Percentiles rank a stretch among this genome's conserved stretches.
Conservation (phyloP, 768 basidiomycete genomes). For the Melanogaster broomeanus region DNA sequence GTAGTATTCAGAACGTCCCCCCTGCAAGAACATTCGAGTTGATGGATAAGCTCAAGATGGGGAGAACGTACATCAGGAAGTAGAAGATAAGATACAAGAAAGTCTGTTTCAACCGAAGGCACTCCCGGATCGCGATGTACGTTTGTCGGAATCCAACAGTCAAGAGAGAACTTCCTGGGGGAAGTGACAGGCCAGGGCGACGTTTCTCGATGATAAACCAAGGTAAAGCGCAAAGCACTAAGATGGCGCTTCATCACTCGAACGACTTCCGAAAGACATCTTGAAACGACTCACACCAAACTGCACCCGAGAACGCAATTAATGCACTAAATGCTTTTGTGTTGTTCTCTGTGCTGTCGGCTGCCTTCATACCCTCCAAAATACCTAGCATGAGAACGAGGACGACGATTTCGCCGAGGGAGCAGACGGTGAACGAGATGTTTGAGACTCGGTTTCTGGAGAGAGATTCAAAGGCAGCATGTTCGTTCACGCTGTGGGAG, state of each 20-base stretch:
- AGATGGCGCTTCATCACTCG: background rate
- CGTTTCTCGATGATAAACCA: conserved; percentile 75
- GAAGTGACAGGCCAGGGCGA: conserved; percentile 62
- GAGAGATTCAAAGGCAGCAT: conserved; percentile 59
- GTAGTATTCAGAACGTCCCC: conserved; percentile 77
- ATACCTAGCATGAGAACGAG: conserved; percentile 78
- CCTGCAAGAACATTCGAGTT: conserved; percentile 37
- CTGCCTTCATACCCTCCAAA: conserved; percentile 61
- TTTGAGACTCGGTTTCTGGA: conserved; percentile 75
- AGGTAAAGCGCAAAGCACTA: conserved; percentile 67
- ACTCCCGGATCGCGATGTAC: conserved; percentile 61
- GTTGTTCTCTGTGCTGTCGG: conserved; percentile 66
- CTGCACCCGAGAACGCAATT: conserved; percentile 79
- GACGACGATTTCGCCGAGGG: conserved; percentile 68
- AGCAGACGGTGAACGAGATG: conserved; percentile 69
- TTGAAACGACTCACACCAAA: conserved; percentile 56
- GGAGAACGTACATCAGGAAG: conserved; percentile 62
- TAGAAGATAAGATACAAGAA: conserved; percentile 76
- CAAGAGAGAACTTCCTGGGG: conserved; percentile 52
- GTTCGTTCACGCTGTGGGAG: conserved; percentile 44
- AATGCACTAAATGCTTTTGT: conserved; percentile 73
- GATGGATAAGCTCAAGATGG: background rate
- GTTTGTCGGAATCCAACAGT: conserved; percentile 72
- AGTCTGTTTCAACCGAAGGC: conserved; percentile 68
- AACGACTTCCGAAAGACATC: background rate